phyloP scores from a whole-genome alignment of 2,329 filamentous ascomycete genomes.

The Alternaria brassicae region DNA sequence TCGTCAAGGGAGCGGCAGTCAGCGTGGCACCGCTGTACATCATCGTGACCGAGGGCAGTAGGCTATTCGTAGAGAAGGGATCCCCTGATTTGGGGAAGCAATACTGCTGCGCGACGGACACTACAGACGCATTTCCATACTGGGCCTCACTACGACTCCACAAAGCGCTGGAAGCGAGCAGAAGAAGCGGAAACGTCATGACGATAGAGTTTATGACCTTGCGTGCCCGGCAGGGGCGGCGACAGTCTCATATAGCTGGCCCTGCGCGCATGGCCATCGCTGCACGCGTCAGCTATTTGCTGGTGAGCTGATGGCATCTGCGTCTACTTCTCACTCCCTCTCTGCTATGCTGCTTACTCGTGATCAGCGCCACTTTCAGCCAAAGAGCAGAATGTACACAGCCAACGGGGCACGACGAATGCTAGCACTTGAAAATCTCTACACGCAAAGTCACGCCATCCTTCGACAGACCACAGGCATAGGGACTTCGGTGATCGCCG shows the following conservation, averaged over 20 bases:
- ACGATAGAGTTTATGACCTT: background rate
- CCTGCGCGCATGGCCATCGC: background rate
- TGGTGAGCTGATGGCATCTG: background rate
- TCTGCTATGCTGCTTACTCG: background rate
- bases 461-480: too few species aligned
- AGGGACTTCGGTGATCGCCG: too few species aligned
- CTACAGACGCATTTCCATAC: background rate
- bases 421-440: too few species aligned
- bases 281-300: background rate
- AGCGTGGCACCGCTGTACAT: conserved; percentile 3
- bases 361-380: background rate
- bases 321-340: background rate
- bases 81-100: conserved; percentile 3
- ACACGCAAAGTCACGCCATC: too few species aligned
- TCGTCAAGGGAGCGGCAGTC: conserved; percentile 3
- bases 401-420: too few species aligned
- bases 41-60: background rate
- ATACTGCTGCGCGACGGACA: background rate
- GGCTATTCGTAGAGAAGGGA: background rate
- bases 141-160: background rate
- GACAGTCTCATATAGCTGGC: background rate
- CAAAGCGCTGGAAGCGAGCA: background rate
- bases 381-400: background rate
- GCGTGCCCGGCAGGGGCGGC: background rate
- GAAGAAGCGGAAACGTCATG: background rate